Evolutionary conservation across 2,329 filamentous ascomycete species (phyloP).

Genomic region (Leptographium flavum): DNA sequence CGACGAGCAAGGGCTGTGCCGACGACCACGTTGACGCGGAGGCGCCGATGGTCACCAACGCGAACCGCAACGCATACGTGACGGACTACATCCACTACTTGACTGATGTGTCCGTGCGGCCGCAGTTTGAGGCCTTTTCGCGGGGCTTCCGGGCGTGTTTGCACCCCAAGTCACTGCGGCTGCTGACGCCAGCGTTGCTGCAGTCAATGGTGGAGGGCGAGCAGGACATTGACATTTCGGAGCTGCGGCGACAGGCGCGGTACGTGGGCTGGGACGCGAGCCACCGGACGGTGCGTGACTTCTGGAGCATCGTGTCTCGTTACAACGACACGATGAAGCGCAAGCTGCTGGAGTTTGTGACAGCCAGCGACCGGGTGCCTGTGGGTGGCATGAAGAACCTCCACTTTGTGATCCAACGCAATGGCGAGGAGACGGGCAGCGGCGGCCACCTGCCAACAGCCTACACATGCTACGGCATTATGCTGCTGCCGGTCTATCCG

Average conservation of each 20-base stretch:
- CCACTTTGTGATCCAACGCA: constrained; percentile 70
- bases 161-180: constrained; percentile 50
- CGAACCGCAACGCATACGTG: constrained; percentile 66
- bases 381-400: constrained; percentile 73
- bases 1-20: no score
- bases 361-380: constrained; percentile 78
- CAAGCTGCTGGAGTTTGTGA: constrained; percentile 82
- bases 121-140: constrained; percentile 69
- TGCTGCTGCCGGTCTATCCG: constrained; percentile 73
- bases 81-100: constrained; percentile 76
- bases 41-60: constrained; percentile 62
- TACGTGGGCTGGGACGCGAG: constrained; percentile 70
- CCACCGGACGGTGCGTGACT: constrained; percentile 58
- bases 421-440: constrained; percentile 46
- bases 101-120: constrained; percentile 59
- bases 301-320: constrained; percentile 66
- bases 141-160: constrained; percentile 69
- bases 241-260: constrained; percentile 54
- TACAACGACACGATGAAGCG: constrained; percentile 58
- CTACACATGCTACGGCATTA: constrained; percentile 82
- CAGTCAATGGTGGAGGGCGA: constrained; percentile 73
- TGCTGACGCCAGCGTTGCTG: constrained; percentile 58
- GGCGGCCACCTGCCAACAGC: constrained; percentile 61
- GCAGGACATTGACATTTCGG: constrained; percentile 62
- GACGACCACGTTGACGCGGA: no score